phyloP scores from a whole-genome alignment of 768 basidiomycete species.

The Rhizopogon sp. region DNA sequence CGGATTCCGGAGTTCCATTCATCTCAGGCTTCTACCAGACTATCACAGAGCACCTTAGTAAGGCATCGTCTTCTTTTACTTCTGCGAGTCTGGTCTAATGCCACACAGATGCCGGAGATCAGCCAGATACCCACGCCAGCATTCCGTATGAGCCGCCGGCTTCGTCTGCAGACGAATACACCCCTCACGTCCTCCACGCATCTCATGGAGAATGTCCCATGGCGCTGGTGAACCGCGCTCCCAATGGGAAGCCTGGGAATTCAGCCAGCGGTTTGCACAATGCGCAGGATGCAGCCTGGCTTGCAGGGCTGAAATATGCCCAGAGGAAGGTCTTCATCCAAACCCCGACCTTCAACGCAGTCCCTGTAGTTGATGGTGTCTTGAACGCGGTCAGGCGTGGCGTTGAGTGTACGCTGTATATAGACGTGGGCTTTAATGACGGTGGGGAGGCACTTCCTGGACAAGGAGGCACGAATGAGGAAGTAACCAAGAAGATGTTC shows the following conservation, averaged over 20 bases:
- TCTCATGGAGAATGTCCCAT: constrained; percentile 59
- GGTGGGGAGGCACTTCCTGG: constrained; percentile 59
- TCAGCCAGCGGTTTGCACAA: constrained; percentile 33
- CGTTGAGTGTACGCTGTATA: constrained; percentile 53
- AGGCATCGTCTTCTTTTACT: constrained; percentile 2
- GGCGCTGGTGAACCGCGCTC: constrained; percentile 58
- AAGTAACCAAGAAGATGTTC: constrained; percentile 59
- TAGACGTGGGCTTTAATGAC: constrained; percentile 54
- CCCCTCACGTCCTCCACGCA: constrained; percentile 56
- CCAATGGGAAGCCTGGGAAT: constrained; percentile 51
- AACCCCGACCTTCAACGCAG: constrained; percentile 68
- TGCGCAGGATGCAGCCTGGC: constrained; percentile 67
- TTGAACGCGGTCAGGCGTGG: constrained; percentile 58
- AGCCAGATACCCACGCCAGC: constrained; percentile 28
- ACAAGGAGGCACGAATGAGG: constrained; percentile 71
- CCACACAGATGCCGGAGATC: constrained; percentile 28
- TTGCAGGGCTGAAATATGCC: constrained; percentile 58
- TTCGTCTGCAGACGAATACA: constrained; percentile 42
- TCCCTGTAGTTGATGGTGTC: constrained; percentile 52
- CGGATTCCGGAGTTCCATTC: constrained; percentile 11
- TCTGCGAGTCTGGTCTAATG: constrained; percentile 6
- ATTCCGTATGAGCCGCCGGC: constrained; percentile 19
- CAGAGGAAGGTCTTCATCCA: constrained; percentile 65
- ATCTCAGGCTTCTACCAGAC: constrained; percentile 31
- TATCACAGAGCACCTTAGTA: constrained; percentile 36